Evolutionary conservation across 208 protist species (phyloP).

Genomic region (Trypanosoma scelopori): DNA sequence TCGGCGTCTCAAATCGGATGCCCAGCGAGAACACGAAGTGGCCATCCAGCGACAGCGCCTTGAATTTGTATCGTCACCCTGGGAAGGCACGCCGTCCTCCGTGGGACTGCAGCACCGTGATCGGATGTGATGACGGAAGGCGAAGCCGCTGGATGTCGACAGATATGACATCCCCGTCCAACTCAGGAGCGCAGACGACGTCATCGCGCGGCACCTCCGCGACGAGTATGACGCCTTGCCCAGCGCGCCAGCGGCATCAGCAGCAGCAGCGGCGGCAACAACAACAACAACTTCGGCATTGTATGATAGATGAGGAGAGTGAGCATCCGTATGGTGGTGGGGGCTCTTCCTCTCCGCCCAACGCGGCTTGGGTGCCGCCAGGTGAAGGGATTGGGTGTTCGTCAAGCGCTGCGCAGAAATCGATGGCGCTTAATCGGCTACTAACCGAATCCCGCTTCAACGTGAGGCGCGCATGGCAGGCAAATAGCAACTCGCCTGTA

Average conservation of each 20-base stretch:
- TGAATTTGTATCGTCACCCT: background rate
- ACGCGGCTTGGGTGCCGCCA: background rate
- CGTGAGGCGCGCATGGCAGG: background rate
- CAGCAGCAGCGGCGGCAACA: no score
- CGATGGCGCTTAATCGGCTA: background rate
- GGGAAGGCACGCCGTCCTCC: background rate
- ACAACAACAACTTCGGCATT: no score
- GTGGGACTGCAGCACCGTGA: conserved; percentile 5
- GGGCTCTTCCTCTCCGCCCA: background rate
- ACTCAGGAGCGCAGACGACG: background rate
- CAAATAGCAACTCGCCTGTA: background rate
- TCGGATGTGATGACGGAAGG: background rate
- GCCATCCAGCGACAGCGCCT: background rate
- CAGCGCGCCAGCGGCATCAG: no score
- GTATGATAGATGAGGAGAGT: no score
- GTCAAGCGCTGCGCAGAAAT: background rate
- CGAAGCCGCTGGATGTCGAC: background rate
- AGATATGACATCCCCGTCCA: background rate
- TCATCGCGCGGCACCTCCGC: background rate
- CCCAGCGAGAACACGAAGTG: background rate
- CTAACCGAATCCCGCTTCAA: background rate
- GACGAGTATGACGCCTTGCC: background rate
- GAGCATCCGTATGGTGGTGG: no score
- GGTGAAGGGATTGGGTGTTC: background rate
- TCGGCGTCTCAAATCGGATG: background rate